These are phyloP conservation scores for Allium cepa DNA, from an alignment of 106 monocot species.

Conservation along the genomic window DNA sequence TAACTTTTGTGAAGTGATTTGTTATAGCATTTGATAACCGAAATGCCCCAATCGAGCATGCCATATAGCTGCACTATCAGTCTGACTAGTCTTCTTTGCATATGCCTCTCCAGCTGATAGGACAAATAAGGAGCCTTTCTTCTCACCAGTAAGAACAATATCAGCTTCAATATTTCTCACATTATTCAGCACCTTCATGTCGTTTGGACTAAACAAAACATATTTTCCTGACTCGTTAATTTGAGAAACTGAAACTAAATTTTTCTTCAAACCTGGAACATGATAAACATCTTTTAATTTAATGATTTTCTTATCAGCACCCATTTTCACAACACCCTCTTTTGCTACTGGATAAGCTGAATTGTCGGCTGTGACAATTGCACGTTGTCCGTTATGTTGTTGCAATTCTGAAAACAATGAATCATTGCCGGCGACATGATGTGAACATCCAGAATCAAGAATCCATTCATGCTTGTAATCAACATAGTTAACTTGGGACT, in stretches of 20 bases:
- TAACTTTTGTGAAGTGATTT: constrained; percentile 1
- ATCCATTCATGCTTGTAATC: too few relatives aligned
- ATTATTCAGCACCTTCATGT: too few relatives aligned
- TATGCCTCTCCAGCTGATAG: constrained; percentile 1
- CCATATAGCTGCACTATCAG: neutral
- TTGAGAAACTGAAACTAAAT: too few relatives aligned
- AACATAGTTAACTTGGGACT: neutral
- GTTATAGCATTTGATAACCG: constrained; percentile 1
- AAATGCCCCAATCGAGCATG: constrained; percentile 1
- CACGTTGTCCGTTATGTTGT: neutral
- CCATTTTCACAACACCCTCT: constrained; percentile 4
- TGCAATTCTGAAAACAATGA: constrained; percentile 2
- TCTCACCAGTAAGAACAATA: too few relatives aligned
- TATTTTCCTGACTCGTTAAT: too few relatives aligned
- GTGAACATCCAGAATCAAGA: neutral
- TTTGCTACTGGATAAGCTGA: constrained; percentile 6
- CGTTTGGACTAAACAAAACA: too few relatives aligned
- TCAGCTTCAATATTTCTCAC: too few relatives aligned
- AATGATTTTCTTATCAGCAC: too few relatives aligned
- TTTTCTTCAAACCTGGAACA: too few relatives aligned
- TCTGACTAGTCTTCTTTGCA: neutral
- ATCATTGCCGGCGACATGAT: constrained; percentile 5
- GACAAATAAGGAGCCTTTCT: too few relatives aligned
- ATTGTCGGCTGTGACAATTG: constrained; percentile 8
- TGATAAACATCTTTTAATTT: too few relatives aligned